phyloP scores from a whole-genome alignment of 495 filamentous ascomycete species.

The Pyrenopolyporus hunteri region DNA sequence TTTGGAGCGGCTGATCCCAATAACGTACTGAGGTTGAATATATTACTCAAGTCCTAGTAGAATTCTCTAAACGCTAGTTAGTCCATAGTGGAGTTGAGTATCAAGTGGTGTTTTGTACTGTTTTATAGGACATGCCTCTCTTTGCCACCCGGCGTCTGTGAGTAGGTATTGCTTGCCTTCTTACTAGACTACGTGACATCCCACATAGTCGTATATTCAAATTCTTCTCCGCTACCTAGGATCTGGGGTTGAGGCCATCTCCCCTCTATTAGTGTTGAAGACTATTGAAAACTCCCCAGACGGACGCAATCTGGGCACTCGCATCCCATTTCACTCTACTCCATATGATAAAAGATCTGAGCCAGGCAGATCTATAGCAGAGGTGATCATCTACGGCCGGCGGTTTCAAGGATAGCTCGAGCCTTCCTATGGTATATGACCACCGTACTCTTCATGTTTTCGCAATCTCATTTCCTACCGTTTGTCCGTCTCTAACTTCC shows the following conservation, averaged over 20 bases:
- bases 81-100: slow-evolving; percentile 9
- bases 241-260: slow-evolving; percentile 17
- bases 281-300: slow-evolving; percentile 12
- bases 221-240: background rate
- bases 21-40: too few relatives aligned
- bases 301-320: background rate
- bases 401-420: too few relatives aligned
- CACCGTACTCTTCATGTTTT: background rate
- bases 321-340: background rate
- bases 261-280: background rate
- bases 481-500: background rate
- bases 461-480: background rate
- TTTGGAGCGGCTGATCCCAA: too few relatives aligned
- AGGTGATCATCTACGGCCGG: too few relatives aligned
- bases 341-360: background rate
- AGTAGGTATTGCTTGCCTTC: slow-evolving; percentile 6
- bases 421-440: slow-evolving; percentile 4
- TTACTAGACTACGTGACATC: slow-evolving; percentile 14
- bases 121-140: slow-evolving; percentile 5
- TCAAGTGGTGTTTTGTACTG: slow-evolving; percentile 6
- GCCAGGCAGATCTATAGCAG: background rate
- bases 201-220: slow-evolving; percentile 2
- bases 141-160: background rate
- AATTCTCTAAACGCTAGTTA: background rate
- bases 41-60: background rate